Evolutionary conservation across 306 rosid genomes (phyloP).

Genomic region (Psophocarpus tetragonolobus): DNA sequence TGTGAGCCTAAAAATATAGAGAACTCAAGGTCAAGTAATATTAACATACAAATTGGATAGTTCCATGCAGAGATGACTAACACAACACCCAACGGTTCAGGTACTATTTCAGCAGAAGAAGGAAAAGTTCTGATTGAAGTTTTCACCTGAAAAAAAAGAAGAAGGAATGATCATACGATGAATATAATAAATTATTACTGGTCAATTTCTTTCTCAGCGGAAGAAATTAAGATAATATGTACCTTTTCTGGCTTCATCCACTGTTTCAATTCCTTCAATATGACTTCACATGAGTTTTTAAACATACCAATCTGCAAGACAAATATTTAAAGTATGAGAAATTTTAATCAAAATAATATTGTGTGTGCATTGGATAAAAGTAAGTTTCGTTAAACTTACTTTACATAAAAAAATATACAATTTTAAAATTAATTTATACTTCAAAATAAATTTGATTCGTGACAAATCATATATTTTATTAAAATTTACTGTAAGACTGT

Average conservation of each 20-base stretch:
- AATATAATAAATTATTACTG: background rate
- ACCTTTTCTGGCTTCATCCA: slow-evolving; percentile 97
- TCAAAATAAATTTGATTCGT: background rate
- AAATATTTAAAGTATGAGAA: background rate
- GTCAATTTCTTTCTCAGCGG: background rate
- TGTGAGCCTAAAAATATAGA: background rate
- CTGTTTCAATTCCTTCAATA: slow-evolving; percentile 54
- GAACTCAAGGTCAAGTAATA: slow-evolving; percentile 1
- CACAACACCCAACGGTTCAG: slow-evolving; percentile 89
- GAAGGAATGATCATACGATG: background rate
- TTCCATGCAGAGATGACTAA: slow-evolving; percentile 90
- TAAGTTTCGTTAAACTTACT: too few species aligned
- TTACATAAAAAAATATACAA: too few species aligned
- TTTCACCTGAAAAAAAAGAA: slow-evolving; percentile 55
- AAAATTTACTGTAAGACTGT: too few species aligned
- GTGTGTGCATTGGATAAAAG: too few species aligned
- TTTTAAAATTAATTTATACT: too few species aligned
- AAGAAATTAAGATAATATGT: slow-evolving; percentile 7
- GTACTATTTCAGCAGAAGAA: slow-evolving; percentile 85
- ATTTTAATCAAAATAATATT: too few species aligned
- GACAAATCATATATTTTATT: background rate
- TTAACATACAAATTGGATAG: slow-evolving; percentile 85
- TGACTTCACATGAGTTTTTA: slow-evolving; percentile 58
- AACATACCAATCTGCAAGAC: slow-evolving; percentile 65
- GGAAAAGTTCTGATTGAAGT: slow-evolving; percentile 79